Evolutionary conservation across 2,329 filamentous ascomycete species (phyloP), one percentile per base, ranked within the genome.

Genomic region (Colletotrichum sp.): DNA sequence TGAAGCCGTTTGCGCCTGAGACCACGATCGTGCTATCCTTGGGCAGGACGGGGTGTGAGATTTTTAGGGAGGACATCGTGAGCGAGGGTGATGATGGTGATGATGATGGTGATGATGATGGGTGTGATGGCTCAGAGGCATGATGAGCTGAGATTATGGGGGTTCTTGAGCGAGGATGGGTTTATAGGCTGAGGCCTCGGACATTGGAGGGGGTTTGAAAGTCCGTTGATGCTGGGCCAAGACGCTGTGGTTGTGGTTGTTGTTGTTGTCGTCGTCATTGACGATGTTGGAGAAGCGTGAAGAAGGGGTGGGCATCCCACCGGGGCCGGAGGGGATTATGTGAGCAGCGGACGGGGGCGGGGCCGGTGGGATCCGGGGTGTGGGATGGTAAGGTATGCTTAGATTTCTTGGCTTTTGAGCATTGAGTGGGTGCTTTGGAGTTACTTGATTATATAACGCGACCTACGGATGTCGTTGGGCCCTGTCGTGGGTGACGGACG

Each of bases 1-100:
- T 84, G 74, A 86, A 86, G 77, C 86, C 86, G 76, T 87, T 88
- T 72, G 83, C 83, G 39, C 86, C 86, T 2, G 86, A 87, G 32
- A 87, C 84, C n/a, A 84, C 81, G 30, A 87, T 78, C 2, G 49
- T 73, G 49, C 39, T 65, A 25, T 22, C 22, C 8, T 19, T 16
- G 5, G 71, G 30, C 11, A 74, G 61, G 13, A 49, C n/a, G 6
- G 59, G 25, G 22, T 69, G 19, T 25, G 27, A 12, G 15, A 68
- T 52, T 13, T 29, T 22, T 4, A 72, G 29, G 16, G 30, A 30
- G 9, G 69, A 55, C 57, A 70, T 71, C 8, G 8, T 49, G 34
- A n/a, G 32, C 12, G n/a, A n/a, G 30, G 27, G 22, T 8, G 57
- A 16, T 69, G 22, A 5, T 29, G 25, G 25, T 29, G 22, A 4